Evolutionary conservation across 73 alveolate species (phyloP).

Genomic region (Tetrahymena elliotti): DNA sequence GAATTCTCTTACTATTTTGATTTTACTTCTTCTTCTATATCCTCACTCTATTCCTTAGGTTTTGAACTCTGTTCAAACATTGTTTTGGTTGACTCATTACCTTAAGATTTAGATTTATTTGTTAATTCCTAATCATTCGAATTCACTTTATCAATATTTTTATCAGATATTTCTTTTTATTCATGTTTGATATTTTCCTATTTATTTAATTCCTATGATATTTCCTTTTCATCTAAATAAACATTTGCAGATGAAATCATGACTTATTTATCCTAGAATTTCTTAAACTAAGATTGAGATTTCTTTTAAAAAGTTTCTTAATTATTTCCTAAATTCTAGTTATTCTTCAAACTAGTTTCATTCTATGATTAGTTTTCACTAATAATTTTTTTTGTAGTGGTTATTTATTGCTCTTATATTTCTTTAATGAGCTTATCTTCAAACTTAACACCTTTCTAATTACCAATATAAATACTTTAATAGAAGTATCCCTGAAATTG

Average conservation of each 20-base stretch:
- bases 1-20: background rate
- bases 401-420: background rate
- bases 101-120: background rate
- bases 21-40: background rate
- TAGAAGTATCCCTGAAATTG: background rate
- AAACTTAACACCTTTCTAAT: background rate
- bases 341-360: background rate
- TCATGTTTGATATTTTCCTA: background rate
- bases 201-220: background rate
- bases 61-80: background rate
- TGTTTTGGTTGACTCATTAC: background rate
- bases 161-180: too few relatives aligned
- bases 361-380: background rate
- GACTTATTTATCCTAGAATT: background rate
- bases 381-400: background rate
- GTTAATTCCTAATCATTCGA: too few relatives aligned
- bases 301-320: background rate
- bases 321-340: background rate
- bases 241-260: background rate
- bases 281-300: background rate
- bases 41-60: too few relatives aligned
- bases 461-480: background rate
- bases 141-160: too few relatives aligned
- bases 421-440: background rate
- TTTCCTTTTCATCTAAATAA: background rate